Evolutionary conservation across 2,329 filamentous ascomycete species (phyloP).

Genomic region (Pseudocercospora vitis): DNA sequence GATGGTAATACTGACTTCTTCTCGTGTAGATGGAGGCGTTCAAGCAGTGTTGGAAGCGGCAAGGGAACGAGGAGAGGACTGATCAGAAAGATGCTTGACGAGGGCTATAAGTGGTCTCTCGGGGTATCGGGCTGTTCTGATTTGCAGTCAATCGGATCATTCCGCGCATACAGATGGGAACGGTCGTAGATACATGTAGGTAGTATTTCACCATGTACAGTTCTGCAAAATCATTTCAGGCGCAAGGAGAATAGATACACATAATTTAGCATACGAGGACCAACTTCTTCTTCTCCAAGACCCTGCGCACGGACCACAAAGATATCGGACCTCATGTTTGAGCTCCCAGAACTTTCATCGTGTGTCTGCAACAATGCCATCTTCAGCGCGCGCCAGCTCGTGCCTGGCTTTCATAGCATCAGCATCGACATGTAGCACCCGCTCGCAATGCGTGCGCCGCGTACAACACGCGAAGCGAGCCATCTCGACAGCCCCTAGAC

Average conservation of each 20-base stretch:
- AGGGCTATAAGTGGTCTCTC: background rate
- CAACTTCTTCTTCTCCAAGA: background rate
- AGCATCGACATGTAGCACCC: constrained; percentile 18
- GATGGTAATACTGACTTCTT: constrained; percentile 17
- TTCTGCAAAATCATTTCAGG: too few relatives aligned
- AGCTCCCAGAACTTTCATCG: constrained; percentile 7
- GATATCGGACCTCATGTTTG: background rate
- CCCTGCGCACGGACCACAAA: background rate
- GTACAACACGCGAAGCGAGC: constrained; percentile 18
- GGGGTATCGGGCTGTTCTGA: background rate
- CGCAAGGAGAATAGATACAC: too few relatives aligned
- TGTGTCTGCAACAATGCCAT: constrained; percentile 22
- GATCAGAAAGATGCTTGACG: constrained; percentile 66
- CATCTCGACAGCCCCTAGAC: constrained; percentile 29
- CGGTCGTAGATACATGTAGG: background rate
- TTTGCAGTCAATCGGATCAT: background rate
- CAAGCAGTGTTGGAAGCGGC: constrained; percentile 84
- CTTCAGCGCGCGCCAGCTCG: constrained; percentile 27
- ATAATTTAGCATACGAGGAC: too few relatives aligned
- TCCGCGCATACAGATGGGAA: background rate
- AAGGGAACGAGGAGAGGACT: constrained; percentile 83
- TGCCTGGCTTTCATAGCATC: constrained; percentile 27
- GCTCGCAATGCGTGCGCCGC: constrained; percentile 9
- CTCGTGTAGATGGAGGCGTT: constrained; percentile 78
- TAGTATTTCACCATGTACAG: too few relatives aligned